Evolutionary conservation across 1,139 yeast genomes (phyloP), one percentile per base, ranked within the genome.

Genomic region (Debaryomyces udenii): DNA sequence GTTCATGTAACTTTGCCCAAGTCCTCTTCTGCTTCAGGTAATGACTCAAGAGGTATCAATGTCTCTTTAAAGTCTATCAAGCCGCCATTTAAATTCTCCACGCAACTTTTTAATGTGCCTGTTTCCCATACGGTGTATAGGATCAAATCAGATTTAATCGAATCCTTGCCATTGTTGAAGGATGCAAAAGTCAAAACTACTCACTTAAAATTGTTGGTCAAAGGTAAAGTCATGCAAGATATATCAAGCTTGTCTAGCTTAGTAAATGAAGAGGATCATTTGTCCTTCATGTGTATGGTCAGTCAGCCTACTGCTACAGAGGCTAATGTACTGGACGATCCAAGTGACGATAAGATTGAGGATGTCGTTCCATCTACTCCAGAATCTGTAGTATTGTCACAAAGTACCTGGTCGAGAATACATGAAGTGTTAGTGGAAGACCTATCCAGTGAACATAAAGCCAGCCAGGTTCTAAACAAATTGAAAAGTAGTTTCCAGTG

Each of bases 181-280:
- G 46, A 44, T 9, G 61, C 59, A 5, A 54, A 52, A 4, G 54
- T 66, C n/a, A 44, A 51, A 18, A 62, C 74, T 6, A 44, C 57
- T 6, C 59, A 68, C 46, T 47, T 73, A 39, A 71, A 70, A 50
- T 56, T 73, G 28, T 59, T 73, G 59, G 54, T 69, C 41, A 73
- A 71, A 47, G 72, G 76, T 1, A 72, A 70, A 50, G 78, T 73
- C 20, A 59, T 69, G n/a, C 69, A 63, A 32, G 78, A 73, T 48
- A 51, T 72, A 2, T 47, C 65, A 9, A 40, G 54, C 2, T 47
- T 72, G 35, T 50, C 62, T 2, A 40, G 64, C 5, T 48, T 68
- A 30, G 44, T 50, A 3, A 52, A 47, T 5, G 46, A 49, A 3
- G 59, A 47, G 13, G 50, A 50, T 7, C 62, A 52, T 2, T 41